These are phyloP conservation scores for Wakefieldia striispora DNA, from an alignment of 768 basidiomycete species.

Conservation along the genomic window DNA sequence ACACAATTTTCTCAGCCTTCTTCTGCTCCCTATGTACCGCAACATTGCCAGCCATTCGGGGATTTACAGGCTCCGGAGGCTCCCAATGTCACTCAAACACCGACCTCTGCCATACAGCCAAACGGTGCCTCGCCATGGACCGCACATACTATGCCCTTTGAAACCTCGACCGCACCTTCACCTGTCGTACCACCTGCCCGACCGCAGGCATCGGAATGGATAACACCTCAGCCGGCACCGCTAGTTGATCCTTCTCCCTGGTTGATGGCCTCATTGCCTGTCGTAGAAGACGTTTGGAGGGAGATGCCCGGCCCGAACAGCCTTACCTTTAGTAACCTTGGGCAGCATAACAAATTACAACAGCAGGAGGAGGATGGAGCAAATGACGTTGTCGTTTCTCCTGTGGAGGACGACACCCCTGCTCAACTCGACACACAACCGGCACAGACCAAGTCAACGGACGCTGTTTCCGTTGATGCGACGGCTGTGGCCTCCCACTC, in stretches of 20 bases:
- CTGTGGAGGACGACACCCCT: constrained; percentile 14
- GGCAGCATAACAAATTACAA: constrained; percentile 57
- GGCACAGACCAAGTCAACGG: constrained; percentile 15
- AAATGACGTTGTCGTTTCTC: constrained; percentile 16
- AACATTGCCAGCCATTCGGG: constrained; percentile 22
- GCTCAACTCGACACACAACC: constrained; percentile 13
- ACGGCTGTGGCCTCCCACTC: constrained; percentile 4
- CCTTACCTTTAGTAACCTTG: constrained; percentile 56
- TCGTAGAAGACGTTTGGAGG: constrained; percentile 48
- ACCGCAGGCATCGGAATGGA: constrained; percentile 38
- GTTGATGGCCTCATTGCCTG: constrained; percentile 47
- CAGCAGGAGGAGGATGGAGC: constrained; percentile 32
- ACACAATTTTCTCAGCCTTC: constrained; percentile 23
- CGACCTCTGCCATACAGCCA: constrained; percentile 23
- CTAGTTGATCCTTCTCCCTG: constrained; percentile 52
- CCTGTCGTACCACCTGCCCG: constrained; percentile 24
- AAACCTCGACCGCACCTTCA: constrained; percentile 16
- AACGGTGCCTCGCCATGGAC: constrained; percentile 25
- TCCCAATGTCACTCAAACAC: constrained; percentile 18
- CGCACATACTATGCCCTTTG: constrained; percentile 15
- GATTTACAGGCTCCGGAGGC: constrained; percentile 20
- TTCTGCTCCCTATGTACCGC: constrained; percentile 17
- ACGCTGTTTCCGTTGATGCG: constrained; percentile 1
- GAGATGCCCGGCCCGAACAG: constrained; percentile 43
- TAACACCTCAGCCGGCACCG: constrained; percentile 19